A percentile compares a stretch with the other conserved stretches of the same genome.
phyloP scores from a whole-genome alignment of 495 filamentous ascomycete genomes.

The Penicillium pulvis region DNA sequence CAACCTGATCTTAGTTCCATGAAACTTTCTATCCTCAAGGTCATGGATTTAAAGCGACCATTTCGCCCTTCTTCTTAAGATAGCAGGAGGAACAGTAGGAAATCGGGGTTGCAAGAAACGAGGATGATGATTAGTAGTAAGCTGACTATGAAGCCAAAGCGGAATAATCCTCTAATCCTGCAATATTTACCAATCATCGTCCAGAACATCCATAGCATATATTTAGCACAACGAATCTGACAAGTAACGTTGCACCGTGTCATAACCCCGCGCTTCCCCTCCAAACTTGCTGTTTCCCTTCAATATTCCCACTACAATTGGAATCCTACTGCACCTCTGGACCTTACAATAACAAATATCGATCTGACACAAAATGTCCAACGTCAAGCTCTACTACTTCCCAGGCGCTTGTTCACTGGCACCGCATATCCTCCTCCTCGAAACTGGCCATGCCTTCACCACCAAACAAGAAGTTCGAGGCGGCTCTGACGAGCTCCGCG shows the following conservation, averaged over 20 bases:
- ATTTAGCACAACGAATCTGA: too few relatives aligned
- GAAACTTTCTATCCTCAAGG: too few relatives aligned
- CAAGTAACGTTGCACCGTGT: too few relatives aligned
- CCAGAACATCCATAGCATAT: background rate
- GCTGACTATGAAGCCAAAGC: background rate
- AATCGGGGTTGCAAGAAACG: too few relatives aligned
- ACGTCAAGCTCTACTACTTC: background rate
- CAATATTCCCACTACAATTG: too few relatives aligned
- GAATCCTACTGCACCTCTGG: background rate
- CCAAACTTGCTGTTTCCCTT: too few relatives aligned
- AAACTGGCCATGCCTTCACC: background rate
- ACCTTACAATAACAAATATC: background rate
- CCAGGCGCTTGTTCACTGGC: constrained; percentile 2
- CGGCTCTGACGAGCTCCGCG: background rate
- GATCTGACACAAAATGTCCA: background rate
- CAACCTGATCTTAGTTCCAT: too few relatives aligned
- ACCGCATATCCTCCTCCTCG: constrained; percentile 2
- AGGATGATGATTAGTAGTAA: background rate
- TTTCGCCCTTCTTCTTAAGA: too few relatives aligned
- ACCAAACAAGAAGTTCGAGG: background rate
- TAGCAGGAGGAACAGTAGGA: too few relatives aligned
- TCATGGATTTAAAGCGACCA: too few relatives aligned
- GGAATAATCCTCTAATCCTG: background rate
- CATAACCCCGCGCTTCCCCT: too few relatives aligned
- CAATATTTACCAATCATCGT: background rate